Percentiles rank a stretch among this genome's conserved stretches.
Conservation (phyloP, 495 filamentous ascomycete species). For the Talaromyces stipitatus region DNA sequence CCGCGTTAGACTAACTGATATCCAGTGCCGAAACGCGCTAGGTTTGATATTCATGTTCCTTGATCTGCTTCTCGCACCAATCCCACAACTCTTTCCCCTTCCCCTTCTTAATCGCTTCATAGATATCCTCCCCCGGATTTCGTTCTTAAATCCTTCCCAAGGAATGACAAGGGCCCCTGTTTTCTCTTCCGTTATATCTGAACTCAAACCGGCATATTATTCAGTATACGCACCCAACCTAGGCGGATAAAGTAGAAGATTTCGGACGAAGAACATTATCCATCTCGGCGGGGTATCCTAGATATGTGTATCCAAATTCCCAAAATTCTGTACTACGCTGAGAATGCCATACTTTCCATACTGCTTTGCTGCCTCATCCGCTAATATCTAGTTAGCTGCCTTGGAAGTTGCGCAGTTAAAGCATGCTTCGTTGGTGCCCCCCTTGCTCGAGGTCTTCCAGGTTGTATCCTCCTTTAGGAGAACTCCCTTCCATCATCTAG, state of each 20-base stretch:
- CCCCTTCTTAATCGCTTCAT: slow-evolving; percentile 21
- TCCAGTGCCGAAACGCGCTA: too few relatives aligned
- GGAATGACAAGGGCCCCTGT: slow-evolving; percentile 30
- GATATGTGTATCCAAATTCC: slow-evolving; percentile 26
- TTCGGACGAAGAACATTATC: slow-evolving; percentile 12
- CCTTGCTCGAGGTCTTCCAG: slow-evolving; percentile 12
- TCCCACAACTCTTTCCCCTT: slow-evolving; percentile 25
- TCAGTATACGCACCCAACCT: slow-evolving; percentile 7
- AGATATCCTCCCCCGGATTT: slow-evolving; percentile 24
- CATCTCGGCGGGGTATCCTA: slow-evolving; percentile 13
- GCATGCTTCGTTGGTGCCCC: neutral
- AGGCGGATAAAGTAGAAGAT: slow-evolving; percentile 28
- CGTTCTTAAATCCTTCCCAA: slow-evolving; percentile 26
- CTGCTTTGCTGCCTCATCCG: slow-evolving; percentile 22
- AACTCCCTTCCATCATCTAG: neutral
- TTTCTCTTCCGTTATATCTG: slow-evolving; percentile 22
- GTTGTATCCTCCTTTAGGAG: slow-evolving; percentile 64
- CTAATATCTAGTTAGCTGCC: slow-evolving; percentile 27
- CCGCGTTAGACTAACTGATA: too few relatives aligned
- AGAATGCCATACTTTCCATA: slow-evolving; percentile 20
- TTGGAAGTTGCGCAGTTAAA: slow-evolving; percentile 32
- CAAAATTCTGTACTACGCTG: slow-evolving; percentile 34
- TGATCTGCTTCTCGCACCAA: slow-evolving; percentile 23
- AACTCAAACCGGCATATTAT: slow-evolving; percentile 11
- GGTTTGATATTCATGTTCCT: neutral